phyloP scores from a whole-genome alignment of 75 land plant genomes.

The Cupressus sempervirens region DNA sequence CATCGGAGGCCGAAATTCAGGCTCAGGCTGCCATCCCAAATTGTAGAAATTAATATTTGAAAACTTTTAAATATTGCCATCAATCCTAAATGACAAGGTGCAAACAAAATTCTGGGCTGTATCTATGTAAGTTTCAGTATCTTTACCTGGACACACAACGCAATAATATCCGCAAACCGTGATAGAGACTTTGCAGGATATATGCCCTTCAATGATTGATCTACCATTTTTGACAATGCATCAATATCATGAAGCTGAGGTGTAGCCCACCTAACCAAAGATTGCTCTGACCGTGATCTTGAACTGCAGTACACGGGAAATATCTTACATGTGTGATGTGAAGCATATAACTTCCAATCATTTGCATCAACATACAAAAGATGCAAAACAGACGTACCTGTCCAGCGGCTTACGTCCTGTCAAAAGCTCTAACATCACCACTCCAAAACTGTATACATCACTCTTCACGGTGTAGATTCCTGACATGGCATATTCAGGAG shows the following conservation, averaged over 20 bases:
- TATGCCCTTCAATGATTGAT: slow-evolving; percentile 62
- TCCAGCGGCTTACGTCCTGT: slow-evolving; percentile 92
- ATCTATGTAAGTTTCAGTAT: not conserved
- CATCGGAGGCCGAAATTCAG: slow-evolving; percentile 96
- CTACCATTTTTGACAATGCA: slow-evolving; percentile 65
- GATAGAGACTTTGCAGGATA: slow-evolving; percentile 73
- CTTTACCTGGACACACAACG: slow-evolving; percentile 67
- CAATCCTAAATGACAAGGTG: slow-evolving; percentile 1
- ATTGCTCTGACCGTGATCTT: slow-evolving; percentile 47
- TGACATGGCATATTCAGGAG: slow-evolving; percentile 90
- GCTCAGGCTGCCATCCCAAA: slow-evolving; percentile 44
- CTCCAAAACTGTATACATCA: slow-evolving; percentile 97
- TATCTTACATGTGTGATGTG: not conserved
- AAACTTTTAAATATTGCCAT: not conserved
- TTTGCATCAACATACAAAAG: not conserved
- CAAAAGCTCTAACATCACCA: slow-evolving; percentile 88
- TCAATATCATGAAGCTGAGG: slow-evolving; percentile 78
- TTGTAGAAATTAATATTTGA: not conserved
- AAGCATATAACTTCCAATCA: not conserved
- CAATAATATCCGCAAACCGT: slow-evolving; percentile 65
- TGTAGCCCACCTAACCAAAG: slow-evolving; percentile 60
- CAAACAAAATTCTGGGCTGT: not conserved
- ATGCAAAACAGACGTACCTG: slow-evolving; percentile 37
- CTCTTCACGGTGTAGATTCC: slow-evolving; percentile 87
- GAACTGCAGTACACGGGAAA: slow-evolving; percentile 27